Evolutionary conservation across 116 monocot genomes (phyloP).

Genomic region (Thalassia testudinum): DNA sequence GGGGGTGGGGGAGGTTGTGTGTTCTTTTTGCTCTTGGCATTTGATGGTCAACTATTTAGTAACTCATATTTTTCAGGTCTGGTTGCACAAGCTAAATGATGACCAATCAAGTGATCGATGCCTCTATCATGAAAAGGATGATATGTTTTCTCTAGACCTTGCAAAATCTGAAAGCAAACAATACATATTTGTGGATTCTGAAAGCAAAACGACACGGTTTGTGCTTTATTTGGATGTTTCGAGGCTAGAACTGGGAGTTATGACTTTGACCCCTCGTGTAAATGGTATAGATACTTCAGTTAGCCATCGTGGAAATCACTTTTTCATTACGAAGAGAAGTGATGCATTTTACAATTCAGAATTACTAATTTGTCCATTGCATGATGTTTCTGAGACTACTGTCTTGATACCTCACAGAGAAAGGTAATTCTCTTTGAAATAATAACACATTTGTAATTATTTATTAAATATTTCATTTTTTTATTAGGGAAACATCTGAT

Average conservation of each 20-base stretch:
- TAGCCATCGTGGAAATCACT: conserved; percentile 82
- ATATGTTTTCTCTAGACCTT: conserved; percentile 74
- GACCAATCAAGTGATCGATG: conserved; percentile 79
- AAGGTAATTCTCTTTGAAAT: conserved; percentile 35
- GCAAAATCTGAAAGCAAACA: conserved; percentile 70
- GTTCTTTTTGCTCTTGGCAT: too few species aligned
- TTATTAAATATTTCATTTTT: too few species aligned
- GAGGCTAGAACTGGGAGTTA: conserved; percentile 35
- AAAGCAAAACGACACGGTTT: conserved; percentile 73
- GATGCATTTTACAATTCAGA: conserved; percentile 84
- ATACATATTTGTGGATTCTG: conserved; percentile 78
- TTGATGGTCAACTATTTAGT: too few species aligned
- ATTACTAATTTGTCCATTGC: conserved; percentile 59
- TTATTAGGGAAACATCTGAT: too few species aligned
- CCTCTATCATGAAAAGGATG: conserved; percentile 92
- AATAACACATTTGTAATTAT: too few species aligned
- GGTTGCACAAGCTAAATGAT: conserved; percentile 59
- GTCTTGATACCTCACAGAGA: conserved; percentile 75
- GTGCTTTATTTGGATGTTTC: conserved; percentile 52
- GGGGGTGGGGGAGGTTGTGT: too few species aligned
- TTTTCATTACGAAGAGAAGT: conserved; percentile 77
- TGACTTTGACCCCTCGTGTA: conserved; percentile 48
- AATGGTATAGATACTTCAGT: conserved; percentile 72
- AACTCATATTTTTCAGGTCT: conserved; percentile 65
- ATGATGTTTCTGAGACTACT: conserved; percentile 38